phyloP scores from a whole-genome alignment of 202 grass and related monocot genomes.

The Schoenoplectus triqueter region DNA sequence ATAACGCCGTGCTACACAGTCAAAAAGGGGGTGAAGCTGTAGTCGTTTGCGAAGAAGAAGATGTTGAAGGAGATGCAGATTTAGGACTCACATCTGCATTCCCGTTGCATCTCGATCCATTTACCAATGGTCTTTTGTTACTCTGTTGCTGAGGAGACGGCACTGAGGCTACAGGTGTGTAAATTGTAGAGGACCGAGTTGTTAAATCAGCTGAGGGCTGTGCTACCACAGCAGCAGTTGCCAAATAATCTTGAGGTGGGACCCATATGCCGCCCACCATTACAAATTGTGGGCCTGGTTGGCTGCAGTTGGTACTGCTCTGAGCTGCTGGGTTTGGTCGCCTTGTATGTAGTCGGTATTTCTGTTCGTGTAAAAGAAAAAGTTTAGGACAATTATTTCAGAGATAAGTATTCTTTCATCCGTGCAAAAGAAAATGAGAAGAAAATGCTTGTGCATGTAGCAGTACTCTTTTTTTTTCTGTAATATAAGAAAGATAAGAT shows the following conservation, averaged over 20 bases:
- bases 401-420: neutral
- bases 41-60: constrained; percentile 64
- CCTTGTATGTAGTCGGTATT: constrained; percentile 79
- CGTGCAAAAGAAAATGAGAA: neutral
- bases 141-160: constrained; percentile 40
- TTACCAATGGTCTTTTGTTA: constrained; percentile 31
- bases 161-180: constrained; percentile 53
- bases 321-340: constrained; percentile 54
- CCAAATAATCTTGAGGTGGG: constrained; percentile 58
- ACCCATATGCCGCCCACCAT: constrained; percentile 86
- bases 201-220: constrained; percentile 32
- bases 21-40: constrained; percentile 48
- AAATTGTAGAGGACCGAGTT: constrained; percentile 43
- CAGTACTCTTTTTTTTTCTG: neutral
- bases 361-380: constrained; percentile 50
- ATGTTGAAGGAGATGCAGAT: constrained; percentile 50
- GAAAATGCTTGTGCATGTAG: neutral
- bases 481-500: constrained; percentile 9
- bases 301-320: constrained; percentile 38
- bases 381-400: neutral
- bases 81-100: constrained; percentile 33
- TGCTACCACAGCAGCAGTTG: neutral
- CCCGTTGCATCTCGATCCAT: constrained; percentile 35
- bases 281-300: constrained; percentile 58
- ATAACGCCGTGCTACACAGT: constrained; percentile 28